Evolutionary conservation across 495 filamentous ascomycete genomes (phyloP).

Genomic region (Barbatosphaeria neglecta): DNA sequence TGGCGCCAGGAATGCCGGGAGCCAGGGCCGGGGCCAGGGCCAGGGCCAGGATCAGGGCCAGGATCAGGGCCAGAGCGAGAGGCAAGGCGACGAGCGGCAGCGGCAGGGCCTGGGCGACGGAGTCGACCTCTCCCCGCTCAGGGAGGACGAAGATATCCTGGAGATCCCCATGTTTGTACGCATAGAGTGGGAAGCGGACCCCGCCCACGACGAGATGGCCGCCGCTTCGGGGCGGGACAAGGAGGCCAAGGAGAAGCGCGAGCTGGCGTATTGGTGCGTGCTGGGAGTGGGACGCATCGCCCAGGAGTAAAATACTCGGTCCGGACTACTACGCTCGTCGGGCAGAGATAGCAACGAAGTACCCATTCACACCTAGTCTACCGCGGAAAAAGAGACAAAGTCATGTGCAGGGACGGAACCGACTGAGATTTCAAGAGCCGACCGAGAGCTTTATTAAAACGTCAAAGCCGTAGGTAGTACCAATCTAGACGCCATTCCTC

Average conservation of each 20-base stretch:
- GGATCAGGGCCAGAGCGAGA: no score
- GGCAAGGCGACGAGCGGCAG: no score
- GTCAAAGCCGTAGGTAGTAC: no score
- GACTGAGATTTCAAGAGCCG: no score
- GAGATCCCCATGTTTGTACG: slow-evolving; percentile 92
- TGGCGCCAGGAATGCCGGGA: slow-evolving; percentile 9
- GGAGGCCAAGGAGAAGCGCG: slow-evolving; percentile 44
- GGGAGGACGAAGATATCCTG: slow-evolving; percentile 75
- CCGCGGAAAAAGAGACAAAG: neutral
- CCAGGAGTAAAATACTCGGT: slow-evolving; percentile 21
- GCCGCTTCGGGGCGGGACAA: slow-evolving; percentile 23
- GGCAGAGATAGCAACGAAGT: neutral
- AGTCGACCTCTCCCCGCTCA: slow-evolving; percentile 25
- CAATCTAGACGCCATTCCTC: neutral
- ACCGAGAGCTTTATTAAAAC: neutral
- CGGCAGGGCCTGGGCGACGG: no score
- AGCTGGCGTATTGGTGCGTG: slow-evolving; percentile 92
- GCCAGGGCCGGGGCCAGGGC: slow-evolving; percentile 13
- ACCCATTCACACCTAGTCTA: no score
- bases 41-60: no score
- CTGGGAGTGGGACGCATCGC: slow-evolving; percentile 73
- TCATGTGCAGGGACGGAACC: no score
- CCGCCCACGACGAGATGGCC: slow-evolving; percentile 50
- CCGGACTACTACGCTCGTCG: no score
- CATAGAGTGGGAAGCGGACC: slow-evolving; percentile 82